Evolutionary conservation across 768 basidiomycete species (phyloP), one percentile per base, ranked within the genome.

Genomic region (Podaxis sp.): DNA sequence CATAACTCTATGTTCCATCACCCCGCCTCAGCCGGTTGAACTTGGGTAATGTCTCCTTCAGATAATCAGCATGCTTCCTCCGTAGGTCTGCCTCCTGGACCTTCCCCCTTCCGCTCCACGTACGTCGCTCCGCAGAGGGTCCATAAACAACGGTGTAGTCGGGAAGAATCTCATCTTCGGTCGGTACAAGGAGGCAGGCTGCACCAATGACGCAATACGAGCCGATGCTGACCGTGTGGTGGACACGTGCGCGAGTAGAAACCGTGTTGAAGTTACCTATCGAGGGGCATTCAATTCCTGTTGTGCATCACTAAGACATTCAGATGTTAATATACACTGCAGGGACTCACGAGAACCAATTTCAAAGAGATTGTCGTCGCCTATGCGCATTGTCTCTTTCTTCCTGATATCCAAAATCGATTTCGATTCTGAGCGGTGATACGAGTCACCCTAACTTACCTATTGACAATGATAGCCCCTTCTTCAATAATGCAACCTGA

Each of bases 351-450:
- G 89, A 73, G 90, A 93, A 22, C 91, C 93, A 57, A 97, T 93
- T 76, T 97, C 94, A 69, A 99, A 96, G 62, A 95, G 78, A 73
- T 98, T 98, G 64, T 92, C 87, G 72, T 96, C 89, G 4, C 96
- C 96, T 53, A 99, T 94, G 19, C 88, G 85, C 94, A 98, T 93
- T 38, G 90, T 85, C 70, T 94, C 91, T 69, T 91, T 94, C 58
- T 83, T 75, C 68, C 86, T 89, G 43, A 19, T 24, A 11, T 19
- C 6, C 4, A 9, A 19, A 29, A 53, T 22, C 53, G 43, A 15
- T 49, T 17, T n/a, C 11, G 25, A 15, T 29, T 57, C 29, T 63
- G 17, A 58, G 43, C 4, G 49, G 22, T 36, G 24, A 49, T 41
- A 53, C 19, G 55, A 15, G 7, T 47, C 19, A 33, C 8, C 49